phyloP scores from a whole-genome alignment of 1,284 basidiomycete species.

The Tylopilus orsonianus region DNA sequence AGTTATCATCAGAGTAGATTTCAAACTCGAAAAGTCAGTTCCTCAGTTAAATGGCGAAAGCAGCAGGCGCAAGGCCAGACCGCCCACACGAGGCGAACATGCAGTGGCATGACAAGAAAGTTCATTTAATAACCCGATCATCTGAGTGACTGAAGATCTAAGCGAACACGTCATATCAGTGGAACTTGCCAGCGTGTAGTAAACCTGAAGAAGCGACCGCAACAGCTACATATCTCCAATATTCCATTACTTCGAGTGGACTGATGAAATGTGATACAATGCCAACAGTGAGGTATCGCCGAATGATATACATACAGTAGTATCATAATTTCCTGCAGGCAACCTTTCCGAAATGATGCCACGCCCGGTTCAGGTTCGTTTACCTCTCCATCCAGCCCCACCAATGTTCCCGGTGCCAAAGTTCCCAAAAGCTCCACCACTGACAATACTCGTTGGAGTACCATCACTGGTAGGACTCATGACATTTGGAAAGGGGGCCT shows the following conservation, averaged over 20 bases:
- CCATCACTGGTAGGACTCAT: slow-evolving; percentile 26
- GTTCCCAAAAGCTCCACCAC: slow-evolving; percentile 46
- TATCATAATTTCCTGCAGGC: slow-evolving; percentile 6
- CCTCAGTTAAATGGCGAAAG: too few relatives aligned
- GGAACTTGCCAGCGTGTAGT: too few relatives aligned
- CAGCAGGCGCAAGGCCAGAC: too few relatives aligned
- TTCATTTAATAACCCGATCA: too few relatives aligned
- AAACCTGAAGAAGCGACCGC: too few relatives aligned
- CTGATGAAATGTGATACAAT: slow-evolving; percentile 2
- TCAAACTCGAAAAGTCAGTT: too few relatives aligned
- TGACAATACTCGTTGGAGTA: slow-evolving; percentile 18
- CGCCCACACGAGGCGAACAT: too few relatives aligned
- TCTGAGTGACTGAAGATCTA: too few relatives aligned
- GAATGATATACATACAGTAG: slow-evolving; percentile 16
- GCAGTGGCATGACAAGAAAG: too few relatives aligned
- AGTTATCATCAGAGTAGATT: too few relatives aligned
- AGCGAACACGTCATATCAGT: too few relatives aligned
- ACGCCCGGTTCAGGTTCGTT: slow-evolving; percentile 22
- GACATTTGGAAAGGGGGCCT: slow-evolving; percentile 20
- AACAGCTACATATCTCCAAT: background rate
- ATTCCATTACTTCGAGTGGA: background rate
- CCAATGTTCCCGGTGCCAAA: slow-evolving; percentile 47
- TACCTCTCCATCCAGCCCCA: slow-evolving; percentile 30
- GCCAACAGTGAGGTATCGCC: slow-evolving; percentile 12
- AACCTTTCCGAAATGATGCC: background rate